Evolutionary conservation across 2,329 filamentous ascomycete genomes (phyloP).

Genomic region (Xylariomycetidae sp.): DNA sequence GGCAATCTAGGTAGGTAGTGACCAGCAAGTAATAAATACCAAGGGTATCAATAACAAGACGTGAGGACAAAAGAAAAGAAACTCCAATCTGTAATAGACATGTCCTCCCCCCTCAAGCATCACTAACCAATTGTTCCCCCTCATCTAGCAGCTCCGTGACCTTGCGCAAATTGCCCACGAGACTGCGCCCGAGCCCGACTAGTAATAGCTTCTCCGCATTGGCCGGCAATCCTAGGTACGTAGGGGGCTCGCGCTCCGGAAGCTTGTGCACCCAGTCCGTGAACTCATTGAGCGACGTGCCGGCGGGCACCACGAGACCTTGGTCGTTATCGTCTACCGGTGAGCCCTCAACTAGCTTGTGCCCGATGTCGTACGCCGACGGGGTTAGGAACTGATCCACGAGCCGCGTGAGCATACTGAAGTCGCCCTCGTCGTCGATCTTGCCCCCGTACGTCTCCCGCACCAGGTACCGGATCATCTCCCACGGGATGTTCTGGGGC

Average conservation of each 20-base stretch:
- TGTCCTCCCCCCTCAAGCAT: conserved; percentile 35
- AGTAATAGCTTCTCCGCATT: conserved; percentile 96
- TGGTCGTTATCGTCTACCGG: conserved; percentile 52
- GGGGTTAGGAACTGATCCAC: conserved; percentile 79
- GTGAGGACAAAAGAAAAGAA: background rate
- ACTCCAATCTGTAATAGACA: background rate
- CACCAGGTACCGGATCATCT: conserved; percentile 85
- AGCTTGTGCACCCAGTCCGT: conserved; percentile 85
- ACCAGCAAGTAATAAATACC: too few relatives aligned
- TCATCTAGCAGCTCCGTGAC: conserved; percentile 89
- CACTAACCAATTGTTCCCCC: conserved; percentile 82
- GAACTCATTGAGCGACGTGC: conserved; percentile 81
- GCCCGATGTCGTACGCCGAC: conserved; percentile 85
- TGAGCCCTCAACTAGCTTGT: conserved; percentile 73
- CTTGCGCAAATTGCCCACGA: conserved; percentile 79
- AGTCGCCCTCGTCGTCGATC: conserved; percentile 88
- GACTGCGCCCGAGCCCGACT: conserved; percentile 77
- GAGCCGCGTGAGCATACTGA: conserved; percentile 64
- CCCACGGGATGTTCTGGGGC: conserved; percentile 91
- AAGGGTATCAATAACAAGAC: conserved; percentile 5
- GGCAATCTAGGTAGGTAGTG: too few relatives aligned
- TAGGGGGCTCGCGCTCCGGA: conserved; percentile 93
- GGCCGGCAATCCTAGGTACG: conserved; percentile 86
- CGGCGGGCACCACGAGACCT: conserved; percentile 68
- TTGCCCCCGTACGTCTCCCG: conserved; percentile 97